These are phyloP conservation scores for Reticulascus tulasneorum DNA, from an alignment of 2,329 filamentous ascomycete species.

Conservation along the genomic window DNA sequence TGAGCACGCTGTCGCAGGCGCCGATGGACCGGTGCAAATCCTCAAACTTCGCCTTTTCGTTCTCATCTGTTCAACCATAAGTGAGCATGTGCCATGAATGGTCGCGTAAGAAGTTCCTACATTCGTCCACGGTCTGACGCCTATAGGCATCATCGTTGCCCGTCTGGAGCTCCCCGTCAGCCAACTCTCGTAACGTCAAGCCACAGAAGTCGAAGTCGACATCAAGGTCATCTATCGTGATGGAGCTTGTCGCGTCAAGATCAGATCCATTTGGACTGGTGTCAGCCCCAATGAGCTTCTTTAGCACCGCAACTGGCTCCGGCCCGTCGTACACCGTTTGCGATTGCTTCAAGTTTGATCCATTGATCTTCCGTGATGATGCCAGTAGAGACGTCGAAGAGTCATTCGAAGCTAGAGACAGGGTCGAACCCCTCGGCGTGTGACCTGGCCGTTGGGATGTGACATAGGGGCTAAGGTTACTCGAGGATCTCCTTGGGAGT, in stretches of 20 bases:
- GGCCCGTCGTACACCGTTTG: slow-evolving; percentile 47
- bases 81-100: slow-evolving; percentile 11
- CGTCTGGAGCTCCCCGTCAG: slow-evolving; percentile 27
- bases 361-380: slow-evolving; percentile 62
- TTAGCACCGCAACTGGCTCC: slow-evolving; percentile 70
- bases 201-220: slow-evolving; percentile 74
- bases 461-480: slow-evolving; percentile 64
- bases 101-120: slow-evolving; percentile 44
- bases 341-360: slow-evolving; percentile 62
- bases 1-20: slow-evolving; percentile 88
- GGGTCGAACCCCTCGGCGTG: slow-evolving; percentile 69
- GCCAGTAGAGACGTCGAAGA: slow-evolving; percentile 72
- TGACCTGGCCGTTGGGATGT: slow-evolving; percentile 65
- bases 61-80: slow-evolving; percentile 56
- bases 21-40: slow-evolving; percentile 85
- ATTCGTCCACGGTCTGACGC: slow-evolving; percentile 66
- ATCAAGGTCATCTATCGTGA: slow-evolving; percentile 52
- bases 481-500: slow-evolving; percentile 62
- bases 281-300: slow-evolving; percentile 35
- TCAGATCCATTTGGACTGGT: slow-evolving; percentile 9
- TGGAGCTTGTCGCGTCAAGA: slow-evolving; percentile 16
- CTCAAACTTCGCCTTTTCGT: slow-evolving; percentile 79
- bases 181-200: slow-evolving; percentile 71
- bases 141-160: slow-evolving; percentile 20
- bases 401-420: slow-evolving; percentile 73